Evolutionary conservation across 129 eudicot genomes (phyloP).

Genomic region (Chrysanthemum seticuspe): DNA sequence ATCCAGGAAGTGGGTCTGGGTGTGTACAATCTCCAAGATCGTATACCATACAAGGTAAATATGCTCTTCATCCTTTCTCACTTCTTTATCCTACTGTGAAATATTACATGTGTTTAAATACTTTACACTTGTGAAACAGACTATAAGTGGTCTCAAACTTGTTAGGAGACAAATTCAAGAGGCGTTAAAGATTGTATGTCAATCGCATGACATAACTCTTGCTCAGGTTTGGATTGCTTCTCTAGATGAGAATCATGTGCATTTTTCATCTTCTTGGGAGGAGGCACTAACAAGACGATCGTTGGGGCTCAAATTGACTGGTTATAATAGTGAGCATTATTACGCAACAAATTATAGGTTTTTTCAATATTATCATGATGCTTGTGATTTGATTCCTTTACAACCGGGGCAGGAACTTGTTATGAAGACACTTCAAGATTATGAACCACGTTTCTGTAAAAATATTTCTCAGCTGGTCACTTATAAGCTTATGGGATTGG

Average conservation of each 20-base stretch:
- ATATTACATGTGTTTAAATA: too few species aligned
- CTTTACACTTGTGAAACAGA: too few species aligned
- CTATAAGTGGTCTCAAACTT: background rate
- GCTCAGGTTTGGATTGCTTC: slow-evolving; percentile 16
- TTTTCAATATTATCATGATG: background rate
- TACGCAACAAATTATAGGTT: too few species aligned
- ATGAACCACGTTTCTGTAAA: background rate
- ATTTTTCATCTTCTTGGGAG: slow-evolving; percentile 1
- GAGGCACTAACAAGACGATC: background rate
- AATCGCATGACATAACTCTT: background rate
- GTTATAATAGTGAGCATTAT: background rate
- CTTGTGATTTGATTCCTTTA: background rate
- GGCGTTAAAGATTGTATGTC: background rate
- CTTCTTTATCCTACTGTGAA: too few species aligned
- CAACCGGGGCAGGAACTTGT: background rate
- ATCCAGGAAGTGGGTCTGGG: slow-evolving; percentile 13
- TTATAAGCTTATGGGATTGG: too few species aligned
- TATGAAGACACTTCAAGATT: background rate
- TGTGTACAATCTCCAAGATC: too few species aligned
- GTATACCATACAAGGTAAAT: too few species aligned
- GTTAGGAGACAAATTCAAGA: background rate
- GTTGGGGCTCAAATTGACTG: slow-evolving; percentile 12
- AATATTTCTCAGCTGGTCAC: too few species aligned
- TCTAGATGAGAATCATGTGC: slow-evolving; percentile 10
- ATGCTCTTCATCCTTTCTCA: too few species aligned